Evolutionary conservation across 2,329 filamentous ascomycete genomes (phyloP), one percentile per base, ranked within the genome.

Genomic region (Furcasterigmium sp.): DNA sequence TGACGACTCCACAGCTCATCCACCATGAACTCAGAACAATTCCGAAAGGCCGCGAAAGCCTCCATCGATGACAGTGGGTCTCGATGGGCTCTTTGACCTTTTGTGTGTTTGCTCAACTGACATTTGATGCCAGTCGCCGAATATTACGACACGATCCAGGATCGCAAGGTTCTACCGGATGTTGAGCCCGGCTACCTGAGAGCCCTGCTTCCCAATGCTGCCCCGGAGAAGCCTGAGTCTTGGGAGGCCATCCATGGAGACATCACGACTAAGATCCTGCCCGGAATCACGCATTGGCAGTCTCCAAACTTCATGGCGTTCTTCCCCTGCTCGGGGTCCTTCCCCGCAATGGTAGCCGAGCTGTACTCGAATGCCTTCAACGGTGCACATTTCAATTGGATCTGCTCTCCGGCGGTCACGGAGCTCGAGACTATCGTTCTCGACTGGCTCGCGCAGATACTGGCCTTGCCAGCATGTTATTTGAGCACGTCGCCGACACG

Each of bases 231-330:
- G 46, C 85, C 76, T 55, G 89, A 85, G 71, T 69, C 77, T 58
- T 95, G 91, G 87, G 67, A 73, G 18, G 72, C 79, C 41, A 96
- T 97, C 57, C 86, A 89, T 55, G 74, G 80, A 45, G 91, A 97
- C 60, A 82, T 97, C 41, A 84, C 91, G 54, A 69, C 76, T 36
- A 87, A 93, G 60, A 95, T 97, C 58, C 80, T 95, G 60, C 91
- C 91, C 0, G 91, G 91, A 6, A 73, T 97, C 43, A 96, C 91
- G 1, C 91, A 96, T 67, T 97, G 91, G 90, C 85, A 95, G 61
- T 88, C 84, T 3, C 91, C 89, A 14, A 90, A 91, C 59, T 97
- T 95, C 74, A 88, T 96, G 80, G 91, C 91, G 36, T 97, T 94
- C 73, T 97, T 93, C 67, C 87, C 91, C 1, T 88, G 88, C 39